phyloP scores from a whole-genome alignment of 2,329 filamentous ascomycete species.

The Beauveria sp. region DNA sequence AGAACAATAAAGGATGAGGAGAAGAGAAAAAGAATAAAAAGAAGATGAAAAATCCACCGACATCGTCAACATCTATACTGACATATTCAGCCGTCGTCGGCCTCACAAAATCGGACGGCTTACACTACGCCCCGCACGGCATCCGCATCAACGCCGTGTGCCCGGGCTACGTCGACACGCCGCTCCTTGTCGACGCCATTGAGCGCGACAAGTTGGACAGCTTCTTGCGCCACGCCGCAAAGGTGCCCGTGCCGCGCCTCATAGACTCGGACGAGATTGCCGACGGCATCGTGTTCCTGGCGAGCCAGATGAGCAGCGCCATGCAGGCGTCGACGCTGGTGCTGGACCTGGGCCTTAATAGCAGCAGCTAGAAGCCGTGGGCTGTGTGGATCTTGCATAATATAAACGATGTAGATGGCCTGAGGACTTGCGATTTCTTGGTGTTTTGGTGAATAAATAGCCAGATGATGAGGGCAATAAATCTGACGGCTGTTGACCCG shows the following conservation, averaged over 20 bases:
- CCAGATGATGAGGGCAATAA: no score
- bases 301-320: constrained; percentile 44
- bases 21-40: background rate
- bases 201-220: background rate
- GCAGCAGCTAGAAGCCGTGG: background rate
- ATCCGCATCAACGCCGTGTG: constrained; percentile 57
- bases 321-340: constrained; percentile 34
- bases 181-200: background rate
- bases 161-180: constrained; percentile 36
- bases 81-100: constrained; percentile 33
- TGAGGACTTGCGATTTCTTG: no score
- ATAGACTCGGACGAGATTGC: constrained; percentile 40
- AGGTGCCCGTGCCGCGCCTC: background rate
- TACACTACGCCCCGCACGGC: constrained; percentile 39
- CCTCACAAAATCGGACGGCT: constrained; percentile 46
- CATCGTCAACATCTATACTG: background rate
- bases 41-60: background rate
- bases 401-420: no score
- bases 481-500: no score
- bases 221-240: constrained; percentile 7
- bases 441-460: no score
- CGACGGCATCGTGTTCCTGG: constrained; percentile 43
- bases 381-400: background rate
- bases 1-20: no score
- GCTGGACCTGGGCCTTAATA: background rate